Conservation (phyloP, 2,329 filamentous ascomycete species). For the Sporothrix dimorphospora region DNA sequence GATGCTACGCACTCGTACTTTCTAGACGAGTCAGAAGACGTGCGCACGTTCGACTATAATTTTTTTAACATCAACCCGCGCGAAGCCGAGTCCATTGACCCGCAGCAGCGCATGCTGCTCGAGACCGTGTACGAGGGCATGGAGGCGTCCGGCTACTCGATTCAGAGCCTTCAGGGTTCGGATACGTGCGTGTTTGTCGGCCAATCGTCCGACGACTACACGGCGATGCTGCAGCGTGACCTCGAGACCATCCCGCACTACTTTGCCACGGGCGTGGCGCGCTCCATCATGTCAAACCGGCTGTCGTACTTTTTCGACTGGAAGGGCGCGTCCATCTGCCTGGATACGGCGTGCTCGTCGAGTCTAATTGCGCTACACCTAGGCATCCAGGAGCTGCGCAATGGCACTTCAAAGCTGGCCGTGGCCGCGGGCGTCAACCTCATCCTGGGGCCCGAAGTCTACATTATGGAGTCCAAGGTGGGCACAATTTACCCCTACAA, state of each 20-base stretch:
- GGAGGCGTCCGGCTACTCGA: constrained; percentile 40
- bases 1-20: constrained; percentile 37
- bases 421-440: constrained; percentile 42
- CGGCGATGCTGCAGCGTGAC: constrained; percentile 27
- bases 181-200: constrained; percentile 43
- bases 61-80: constrained; percentile 42
- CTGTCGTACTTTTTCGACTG: constrained; percentile 44
- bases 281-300: constrained; percentile 42
- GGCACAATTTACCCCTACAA: no score
- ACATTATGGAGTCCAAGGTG: constrained; percentile 30
- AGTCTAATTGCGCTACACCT: constrained; percentile 41
- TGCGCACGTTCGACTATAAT: constrained; percentile 41
- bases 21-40: constrained; percentile 40
- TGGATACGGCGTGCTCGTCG: constrained; percentile 47
- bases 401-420: constrained; percentile 36
- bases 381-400: constrained; percentile 38
- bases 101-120: constrained; percentile 41
- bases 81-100: constrained; percentile 43
- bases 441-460: constrained; percentile 39
- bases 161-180: constrained; percentile 37
- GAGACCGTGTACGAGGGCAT: constrained; percentile 44
- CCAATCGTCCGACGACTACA: constrained; percentile 39
- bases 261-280: constrained; percentile 37
- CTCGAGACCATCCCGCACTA: constrained; percentile 32
- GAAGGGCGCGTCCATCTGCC: constrained; percentile 42